Base-by-base conservation (phyloP, 805 yeast genomes). In the Cyberlindnera samutprakarnensis region DNA sequence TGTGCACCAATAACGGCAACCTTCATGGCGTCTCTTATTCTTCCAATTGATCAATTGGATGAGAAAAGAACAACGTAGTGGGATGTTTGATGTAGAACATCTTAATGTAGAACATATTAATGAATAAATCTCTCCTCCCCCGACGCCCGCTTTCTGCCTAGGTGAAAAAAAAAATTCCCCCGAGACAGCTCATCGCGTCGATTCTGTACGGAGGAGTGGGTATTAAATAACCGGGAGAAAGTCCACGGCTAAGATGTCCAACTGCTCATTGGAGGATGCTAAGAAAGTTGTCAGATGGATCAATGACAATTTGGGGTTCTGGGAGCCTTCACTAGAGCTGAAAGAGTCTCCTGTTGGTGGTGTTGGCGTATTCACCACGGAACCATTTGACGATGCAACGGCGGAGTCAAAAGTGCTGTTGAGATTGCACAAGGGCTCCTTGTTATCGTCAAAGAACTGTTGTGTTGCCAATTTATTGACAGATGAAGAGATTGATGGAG, bases 321-420 rank as follows among this genome's bases (percentile, higher is more conserved):
- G 85, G 70, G 66, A 72, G 37, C 66, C 62, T 2, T 33, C 54
- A 2, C 49, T 79, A 9, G 61, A 62, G 23, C 53, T 80, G 2
- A 61, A 54, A 22, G 38, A 44, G n/a, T 73, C 85, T 0, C 42
- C 55, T 4, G 37, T 59, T 3, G 86, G 84, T 3, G 94, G 94
- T 1, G 42, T 73, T 3, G 95, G 95, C 6, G 90, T 86, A 0
- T 81, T 80, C 51, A 78, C 82, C 6, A 57, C 51, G 6, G 34
- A 45, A 18, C 62, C 62, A 18, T 46, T 73, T 8, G 55, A 51
- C 7, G 65, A 54, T 4, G 50, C 51, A 21, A 64, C 54, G 12
- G 13, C 30, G 3, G 37, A 33, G 9, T 44, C 62, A 14, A 33
- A 35, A 7, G 40, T 49, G 6, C 47, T 82, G 3, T 53, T 80